phyloP scores from a whole-genome alignment of 805 yeast species.

The Myxozyma geophila region DNA sequence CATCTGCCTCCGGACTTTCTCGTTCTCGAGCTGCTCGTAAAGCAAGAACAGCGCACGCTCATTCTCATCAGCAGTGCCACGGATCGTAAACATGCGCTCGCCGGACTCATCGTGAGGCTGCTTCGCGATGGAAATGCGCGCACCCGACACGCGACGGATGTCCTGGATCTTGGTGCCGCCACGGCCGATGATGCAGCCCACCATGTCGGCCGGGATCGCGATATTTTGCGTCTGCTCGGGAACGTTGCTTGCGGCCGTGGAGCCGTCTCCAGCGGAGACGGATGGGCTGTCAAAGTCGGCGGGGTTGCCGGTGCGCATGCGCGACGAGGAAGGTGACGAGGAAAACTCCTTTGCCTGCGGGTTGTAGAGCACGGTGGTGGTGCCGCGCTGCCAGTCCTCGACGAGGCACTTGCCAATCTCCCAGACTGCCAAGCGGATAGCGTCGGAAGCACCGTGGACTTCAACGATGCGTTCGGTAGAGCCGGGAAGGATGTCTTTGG shows the following conservation, averaged over 20 bases:
- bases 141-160: conserved; percentile 76
- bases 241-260: conserved; percentile 10
- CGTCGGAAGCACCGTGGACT: conserved; percentile 74
- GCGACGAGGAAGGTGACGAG: conserved; percentile 13
- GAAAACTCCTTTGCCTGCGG: conserved; percentile 46
- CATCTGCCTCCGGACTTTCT: conserved; percentile 50
- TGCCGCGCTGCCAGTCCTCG: conserved; percentile 71
- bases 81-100: conserved; percentile 71
- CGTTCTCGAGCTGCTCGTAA: conserved; percentile 62
- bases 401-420: conserved; percentile 71
- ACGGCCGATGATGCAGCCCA: conserved; percentile 88
- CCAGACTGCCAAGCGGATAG: conserved; percentile 61
- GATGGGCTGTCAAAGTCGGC: conserved; percentile 26
- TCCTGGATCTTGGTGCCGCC: conserved; percentile 86
- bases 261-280: not conserved
- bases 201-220: conserved; percentile 74
- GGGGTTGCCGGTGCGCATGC: conserved; percentile 32
- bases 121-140: conserved; percentile 75
- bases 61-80: conserved; percentile 61
- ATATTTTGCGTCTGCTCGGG: conserved; percentile 43
- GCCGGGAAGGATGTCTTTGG: conserved; percentile 78
- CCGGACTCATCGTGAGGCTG: conserved; percentile 63
- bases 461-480: conserved; percentile 87
- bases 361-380: conserved; percentile 65
- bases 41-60: conserved; percentile 62